A percentile compares a stretch with the other conserved stretches of the same genome.
Evolutionary conservation across 495 filamentous ascomycete species (phyloP).

Genomic region (Tuber umbilicatum): DNA sequence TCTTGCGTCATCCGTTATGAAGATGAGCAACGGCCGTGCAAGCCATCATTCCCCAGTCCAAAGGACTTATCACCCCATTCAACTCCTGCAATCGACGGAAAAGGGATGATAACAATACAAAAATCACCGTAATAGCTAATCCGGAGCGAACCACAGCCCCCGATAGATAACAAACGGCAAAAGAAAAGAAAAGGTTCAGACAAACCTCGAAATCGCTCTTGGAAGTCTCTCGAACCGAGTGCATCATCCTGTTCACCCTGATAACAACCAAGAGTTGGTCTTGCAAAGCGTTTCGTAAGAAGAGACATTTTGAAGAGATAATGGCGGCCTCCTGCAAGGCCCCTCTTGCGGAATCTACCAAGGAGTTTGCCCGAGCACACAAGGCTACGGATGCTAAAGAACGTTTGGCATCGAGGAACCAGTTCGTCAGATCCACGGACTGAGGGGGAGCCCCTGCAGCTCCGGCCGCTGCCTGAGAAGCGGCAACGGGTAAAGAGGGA

Average conservation of each 20-base stretch:
- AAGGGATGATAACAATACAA: neutral
- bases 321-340: slow-evolving; percentile 75
- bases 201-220: slow-evolving; percentile 52
- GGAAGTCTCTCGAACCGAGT: slow-evolving; percentile 26
- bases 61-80: neutral
- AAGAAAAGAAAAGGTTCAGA: slow-evolving; percentile 3
- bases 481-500: slow-evolving; percentile 14
- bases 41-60: neutral
- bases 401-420: slow-evolving; percentile 75
- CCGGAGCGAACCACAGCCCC: slow-evolving; percentile 3
- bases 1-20: neutral
- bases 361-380: slow-evolving; percentile 80
- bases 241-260: slow-evolving; percentile 57
- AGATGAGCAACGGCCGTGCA: neutral
- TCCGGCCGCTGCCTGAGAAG: slow-evolving; percentile 10
- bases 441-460: slow-evolving; percentile 18
- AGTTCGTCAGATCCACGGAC: slow-evolving; percentile 39
- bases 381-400: slow-evolving; percentile 79
- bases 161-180: neutral
- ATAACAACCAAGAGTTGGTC: slow-evolving; percentile 65
- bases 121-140: neutral
- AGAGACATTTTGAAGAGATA: slow-evolving; percentile 67
- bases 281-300: slow-evolving; percentile 64
- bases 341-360: slow-evolving; percentile 67
- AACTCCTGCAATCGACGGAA: neutral